Conservation (phyloP, 495 filamentous ascomycete species). For the Talaromyces trachyspermus region DNA sequence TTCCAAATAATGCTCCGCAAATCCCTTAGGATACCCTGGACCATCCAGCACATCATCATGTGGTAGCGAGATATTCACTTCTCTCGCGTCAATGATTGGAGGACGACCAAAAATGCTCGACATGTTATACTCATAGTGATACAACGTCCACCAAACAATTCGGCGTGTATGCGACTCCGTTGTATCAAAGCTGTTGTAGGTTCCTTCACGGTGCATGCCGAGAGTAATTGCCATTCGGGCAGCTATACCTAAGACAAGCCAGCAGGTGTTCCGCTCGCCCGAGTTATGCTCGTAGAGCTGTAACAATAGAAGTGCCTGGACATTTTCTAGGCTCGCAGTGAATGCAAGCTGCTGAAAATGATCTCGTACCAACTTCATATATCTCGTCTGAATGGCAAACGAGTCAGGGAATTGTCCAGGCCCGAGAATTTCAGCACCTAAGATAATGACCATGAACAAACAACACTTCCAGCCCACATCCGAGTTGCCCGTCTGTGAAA, state of each 20-base stretch:
- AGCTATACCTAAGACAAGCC: slow-evolving; percentile 36
- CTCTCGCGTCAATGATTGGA: slow-evolving; percentile 35
- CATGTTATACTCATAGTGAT: slow-evolving; percentile 37
- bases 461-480: slow-evolving; percentile 37
- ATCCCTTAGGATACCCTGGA: slow-evolving; percentile 2
- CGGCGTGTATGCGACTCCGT: slow-evolving; percentile 34
- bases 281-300: slow-evolving; percentile 40
- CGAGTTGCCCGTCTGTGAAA: slow-evolving; percentile 10
- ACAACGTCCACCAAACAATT: slow-evolving; percentile 43
- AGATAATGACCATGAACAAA: slow-evolving; percentile 37
- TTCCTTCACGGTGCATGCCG: slow-evolving; percentile 39
- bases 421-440: slow-evolving; percentile 20
- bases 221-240: slow-evolving; percentile 37
- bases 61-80: slow-evolving; percentile 29
- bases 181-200: slow-evolving; percentile 24
- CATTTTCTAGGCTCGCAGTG: slow-evolving; percentile 17
- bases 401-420: slow-evolving; percentile 1
- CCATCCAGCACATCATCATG: slow-evolving; percentile 16
- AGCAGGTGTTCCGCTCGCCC: slow-evolving; percentile 30
- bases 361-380: slow-evolving; percentile 1
- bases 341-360: slow-evolving; percentile 1
- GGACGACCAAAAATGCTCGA: slow-evolving; percentile 39
- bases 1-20: not conserved
- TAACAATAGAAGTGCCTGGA: slow-evolving; percentile 39
- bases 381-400: slow-evolving; percentile 1